Conservation (phyloP, 768 basidiomycete genomes). For the Hericium coralloides region DNA sequence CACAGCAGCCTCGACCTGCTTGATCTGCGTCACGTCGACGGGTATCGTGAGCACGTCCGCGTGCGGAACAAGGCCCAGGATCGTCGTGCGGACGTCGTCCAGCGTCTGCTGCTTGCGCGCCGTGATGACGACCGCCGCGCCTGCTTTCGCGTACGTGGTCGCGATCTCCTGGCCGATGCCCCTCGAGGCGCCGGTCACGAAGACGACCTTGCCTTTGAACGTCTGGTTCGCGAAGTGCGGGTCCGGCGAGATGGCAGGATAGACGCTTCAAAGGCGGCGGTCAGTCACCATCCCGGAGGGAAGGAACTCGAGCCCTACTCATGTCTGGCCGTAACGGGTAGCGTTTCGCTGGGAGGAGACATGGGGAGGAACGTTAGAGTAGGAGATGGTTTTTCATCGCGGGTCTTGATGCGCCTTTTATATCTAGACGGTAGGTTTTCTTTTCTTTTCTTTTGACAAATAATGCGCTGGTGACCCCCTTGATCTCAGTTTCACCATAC, state of each 20-base stretch:
- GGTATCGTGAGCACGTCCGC: constrained; percentile 1
- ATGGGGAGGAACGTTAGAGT: not conserved
- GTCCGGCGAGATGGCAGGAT: not conserved
- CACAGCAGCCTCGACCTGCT: constrained; percentile 2
- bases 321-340: not conserved
- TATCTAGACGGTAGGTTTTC: too few relatives aligned
- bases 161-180: constrained; percentile 12
- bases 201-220: constrained; percentile 12
- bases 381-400: too few relatives aligned
- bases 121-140: constrained; percentile 9
- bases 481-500: too few relatives aligned
- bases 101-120: constrained; percentile 6
- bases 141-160: constrained; percentile 8
- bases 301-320: not conserved
- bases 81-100: constrained; percentile 7
- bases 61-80: not conserved
- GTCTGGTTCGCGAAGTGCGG: not conserved
- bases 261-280: not conserved
- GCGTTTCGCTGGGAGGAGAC: not conserved
- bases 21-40: constrained; percentile 8
- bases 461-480: too few relatives aligned
- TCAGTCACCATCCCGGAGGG: not conserved
- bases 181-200: constrained; percentile 11
- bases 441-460: too few relatives aligned
- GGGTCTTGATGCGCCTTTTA: too few relatives aligned